Conservation (phyloP, 179 eudicot species). For the Sideroxylon spinosum region DNA sequence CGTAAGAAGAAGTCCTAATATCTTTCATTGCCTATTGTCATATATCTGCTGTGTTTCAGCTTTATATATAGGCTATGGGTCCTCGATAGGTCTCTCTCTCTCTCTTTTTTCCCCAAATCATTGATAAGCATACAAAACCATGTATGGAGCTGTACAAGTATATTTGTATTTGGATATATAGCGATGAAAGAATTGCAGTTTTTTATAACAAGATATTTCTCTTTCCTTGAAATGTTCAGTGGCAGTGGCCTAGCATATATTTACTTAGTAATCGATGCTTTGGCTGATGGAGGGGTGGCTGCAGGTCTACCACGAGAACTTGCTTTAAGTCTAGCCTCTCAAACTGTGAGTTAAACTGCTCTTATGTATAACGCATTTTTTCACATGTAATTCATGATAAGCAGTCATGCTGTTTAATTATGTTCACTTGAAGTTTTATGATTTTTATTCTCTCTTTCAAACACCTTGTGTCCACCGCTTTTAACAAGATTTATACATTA, state of each 20-base stretch:
- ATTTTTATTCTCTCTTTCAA: background rate
- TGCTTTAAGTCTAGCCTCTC: constrained; percentile 80
- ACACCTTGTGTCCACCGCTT: too few relatives aligned
- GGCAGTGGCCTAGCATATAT: constrained; percentile 95
- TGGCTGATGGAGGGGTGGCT: constrained; percentile 99
- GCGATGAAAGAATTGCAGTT: background rate
- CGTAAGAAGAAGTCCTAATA: background rate
- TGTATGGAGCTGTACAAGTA: background rate
- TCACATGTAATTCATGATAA: background rate
- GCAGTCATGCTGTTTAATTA: background rate
- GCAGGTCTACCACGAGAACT: constrained; percentile 92
- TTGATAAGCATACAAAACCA: background rate
- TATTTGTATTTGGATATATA: background rate
- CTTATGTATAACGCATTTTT: background rate
- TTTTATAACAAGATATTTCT: background rate
- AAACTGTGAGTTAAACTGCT: constrained; percentile 54
- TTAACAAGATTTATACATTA: background rate
- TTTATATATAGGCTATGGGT: background rate
- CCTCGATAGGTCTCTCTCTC: background rate
- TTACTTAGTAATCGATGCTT: constrained; percentile 86
- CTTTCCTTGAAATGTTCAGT: constrained; percentile 37
- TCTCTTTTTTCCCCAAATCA: background rate
- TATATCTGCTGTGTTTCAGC: background rate
- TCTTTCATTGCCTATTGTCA: background rate
- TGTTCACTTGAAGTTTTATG: background rate